phyloP scores from a whole-genome alignment of 176 grass and related monocot genomes.

The Zizania latifolia region DNA sequence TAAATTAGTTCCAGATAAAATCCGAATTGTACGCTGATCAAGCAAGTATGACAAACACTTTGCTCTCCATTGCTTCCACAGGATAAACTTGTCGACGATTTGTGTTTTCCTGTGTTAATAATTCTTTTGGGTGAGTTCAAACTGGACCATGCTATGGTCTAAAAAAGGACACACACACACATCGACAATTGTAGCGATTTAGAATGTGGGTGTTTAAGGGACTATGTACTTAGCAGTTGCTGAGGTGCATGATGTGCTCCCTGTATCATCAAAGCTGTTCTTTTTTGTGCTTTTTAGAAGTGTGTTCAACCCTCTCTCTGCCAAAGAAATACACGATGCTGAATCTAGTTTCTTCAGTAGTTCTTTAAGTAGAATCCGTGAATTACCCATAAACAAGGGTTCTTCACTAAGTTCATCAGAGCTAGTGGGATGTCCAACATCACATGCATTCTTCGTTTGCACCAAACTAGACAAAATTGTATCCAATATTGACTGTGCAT shows the following conservation, averaged over 20 bases:
- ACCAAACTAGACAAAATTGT: constrained; percentile 30
- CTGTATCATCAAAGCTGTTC: constrained; percentile 2
- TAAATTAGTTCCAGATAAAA: constrained; percentile 65
- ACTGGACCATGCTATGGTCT: not conserved
- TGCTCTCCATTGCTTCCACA: constrained; percentile 69
- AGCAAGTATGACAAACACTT: constrained; percentile 61
- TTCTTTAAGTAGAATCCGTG: constrained; percentile 53
- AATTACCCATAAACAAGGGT: constrained; percentile 29
- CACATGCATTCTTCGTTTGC: not conserved
- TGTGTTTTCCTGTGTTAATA: constrained; percentile 26
- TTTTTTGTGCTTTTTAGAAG: constrained; percentile 34
- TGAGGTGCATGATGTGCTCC: not conserved
- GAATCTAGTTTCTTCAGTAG: constrained; percentile 38
- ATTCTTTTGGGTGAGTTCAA: constrained; percentile 18
- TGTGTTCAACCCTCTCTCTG: constrained; percentile 32
- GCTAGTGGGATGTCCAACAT: not conserved
- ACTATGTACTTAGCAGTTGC: constrained; percentile 15
- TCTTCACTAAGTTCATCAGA: not conserved
- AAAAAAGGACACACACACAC: not conserved
- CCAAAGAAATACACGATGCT: constrained; percentile 37
- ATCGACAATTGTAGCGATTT: not conserved
- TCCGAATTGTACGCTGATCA: constrained; percentile 53
- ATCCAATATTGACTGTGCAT: constrained; percentile 36
- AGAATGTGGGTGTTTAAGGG: not conserved
- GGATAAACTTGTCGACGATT: constrained; percentile 29